phyloP scores from a whole-genome alignment of 177 flowering plant species.

The Vitis hybrid region DNA sequence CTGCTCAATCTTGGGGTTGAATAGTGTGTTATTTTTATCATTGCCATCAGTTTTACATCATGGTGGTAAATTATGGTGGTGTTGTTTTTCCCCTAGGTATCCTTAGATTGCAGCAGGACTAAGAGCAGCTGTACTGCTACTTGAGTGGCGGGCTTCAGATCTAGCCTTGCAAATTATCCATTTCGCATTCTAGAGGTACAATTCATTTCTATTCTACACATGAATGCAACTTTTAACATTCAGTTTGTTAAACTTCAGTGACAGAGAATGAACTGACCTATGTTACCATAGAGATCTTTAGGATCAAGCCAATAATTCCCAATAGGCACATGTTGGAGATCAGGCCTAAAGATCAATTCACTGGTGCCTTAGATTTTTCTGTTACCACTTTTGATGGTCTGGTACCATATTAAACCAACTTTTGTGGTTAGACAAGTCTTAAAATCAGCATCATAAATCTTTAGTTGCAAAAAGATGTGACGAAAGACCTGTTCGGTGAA shows the following conservation, averaged over 20 bases:
- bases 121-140: constrained; percentile 92
- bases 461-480: too few species aligned
- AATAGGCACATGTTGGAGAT: too few species aligned
- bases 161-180: constrained; percentile 91
- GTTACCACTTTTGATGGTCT: too few species aligned
- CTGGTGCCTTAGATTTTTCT: too few species aligned
- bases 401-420: too few species aligned
- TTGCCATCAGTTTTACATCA: not conserved
- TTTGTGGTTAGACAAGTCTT: too few species aligned
- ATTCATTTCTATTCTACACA: not conserved
- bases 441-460: too few species aligned
- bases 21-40: not conserved
- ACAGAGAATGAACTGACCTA: too few species aligned
- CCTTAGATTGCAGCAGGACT: constrained; percentile 99
- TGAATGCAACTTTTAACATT: not conserved
- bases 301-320: too few species aligned
- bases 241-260: not conserved
- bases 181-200: constrained; percentile 95
- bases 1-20: not conserved
- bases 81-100: constrained; percentile 37
- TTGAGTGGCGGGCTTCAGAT: constrained; percentile 90
- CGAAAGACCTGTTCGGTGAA: too few species aligned
- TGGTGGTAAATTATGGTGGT: not conserved
- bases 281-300: too few species aligned
- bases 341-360: too few species aligned